Base-by-base conservation (phyloP, 768 basidiomycete species). In the Rossbeevera mucosa region DNA sequence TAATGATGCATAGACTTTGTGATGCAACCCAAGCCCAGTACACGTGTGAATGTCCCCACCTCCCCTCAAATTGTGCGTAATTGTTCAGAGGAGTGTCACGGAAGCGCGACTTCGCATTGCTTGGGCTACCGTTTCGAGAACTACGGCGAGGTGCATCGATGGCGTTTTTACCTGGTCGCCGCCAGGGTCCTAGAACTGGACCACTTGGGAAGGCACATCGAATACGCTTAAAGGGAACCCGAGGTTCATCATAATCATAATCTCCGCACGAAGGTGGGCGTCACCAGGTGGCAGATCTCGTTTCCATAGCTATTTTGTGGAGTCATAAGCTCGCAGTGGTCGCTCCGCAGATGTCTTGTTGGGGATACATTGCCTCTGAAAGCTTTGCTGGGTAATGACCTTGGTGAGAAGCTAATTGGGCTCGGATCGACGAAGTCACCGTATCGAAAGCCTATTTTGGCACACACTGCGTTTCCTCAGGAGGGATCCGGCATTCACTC, bases 1-100 rank as follows among this genome's bases (percentile, higher is more conserved):
- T n/a, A 18, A 36, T 48, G 48, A 50, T 48, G 45, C 16, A 54
- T 53, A 58, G 46, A 57, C 7, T 41, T 41, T 40, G 38, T 40
- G 18, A 43, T 20, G 11, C 13, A 36, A 24, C 9, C 31, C 22
- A 13, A 42, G 14, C 28, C 29, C 21, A 21, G 3, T 14, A 16
- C 43, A 21, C 14, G 28, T 44, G 22, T 24, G 41, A 41, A 50
- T 33, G 6, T 28, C 26, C 16, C 6, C 12, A 8, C n/a, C 21
- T 3, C n/a, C 26, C 4, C 16, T 14, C 22, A 5, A 7, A 20
- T 11, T 4, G 7, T 5, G 5, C 21, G 14, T 1, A 14, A 20
- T 48, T 12, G 30, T 20, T 16, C 22, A 48, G n/a, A 29, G 22
- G 7, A 13, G 24, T 26, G 18, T 48, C 16, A 20, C 13, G n/a